These are phyloP conservation scores for Haplosporangium gracile DNA, from an alignment of 192 early-diverging fungal genomes.

Conservation along the genomic window DNA sequence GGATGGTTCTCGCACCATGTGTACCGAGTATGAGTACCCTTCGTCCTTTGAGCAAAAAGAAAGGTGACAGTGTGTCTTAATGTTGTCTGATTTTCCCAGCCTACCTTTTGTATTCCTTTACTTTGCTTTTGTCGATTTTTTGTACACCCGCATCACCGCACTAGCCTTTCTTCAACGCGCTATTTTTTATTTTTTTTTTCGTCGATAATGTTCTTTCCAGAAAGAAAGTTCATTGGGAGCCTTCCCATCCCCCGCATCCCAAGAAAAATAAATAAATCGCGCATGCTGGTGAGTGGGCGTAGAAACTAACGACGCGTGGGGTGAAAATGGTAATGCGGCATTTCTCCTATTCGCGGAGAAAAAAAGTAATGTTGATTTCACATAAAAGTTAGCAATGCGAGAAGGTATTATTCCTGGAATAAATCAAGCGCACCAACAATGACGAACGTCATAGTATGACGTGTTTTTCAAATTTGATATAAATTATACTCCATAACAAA, in stretches of 20 bases:
- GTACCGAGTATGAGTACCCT: background rate
- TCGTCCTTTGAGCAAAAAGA: background rate
- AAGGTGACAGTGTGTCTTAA: background rate
- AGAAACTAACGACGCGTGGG: background rate
- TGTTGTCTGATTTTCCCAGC: background rate
- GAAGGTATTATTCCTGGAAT: too few relatives aligned
- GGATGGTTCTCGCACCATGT: too few relatives aligned
- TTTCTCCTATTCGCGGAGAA: conserved; percentile 9
- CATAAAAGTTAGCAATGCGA: too few relatives aligned
- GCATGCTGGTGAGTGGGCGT: background rate
- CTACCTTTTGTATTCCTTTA: background rate
- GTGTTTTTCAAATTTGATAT: too few relatives aligned
- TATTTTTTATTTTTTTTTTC: background rate
- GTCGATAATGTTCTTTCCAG: background rate
- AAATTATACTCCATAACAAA: too few relatives aligned
- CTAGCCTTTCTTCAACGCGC: background rate
- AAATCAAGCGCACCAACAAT: too few relatives aligned
- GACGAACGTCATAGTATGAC: too few relatives aligned
- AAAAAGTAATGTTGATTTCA: too few relatives aligned
- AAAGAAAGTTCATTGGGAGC: background rate
- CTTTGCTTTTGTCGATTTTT: background rate
- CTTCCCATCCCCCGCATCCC: background rate
- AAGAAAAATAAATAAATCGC: conserved; percentile 7
- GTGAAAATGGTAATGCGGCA: background rate
- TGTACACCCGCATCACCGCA: background rate